Evolutionary conservation across 495 filamentous ascomycete species (phyloP).

Genomic region (Friedmanniomyces endolithicus): DNA sequence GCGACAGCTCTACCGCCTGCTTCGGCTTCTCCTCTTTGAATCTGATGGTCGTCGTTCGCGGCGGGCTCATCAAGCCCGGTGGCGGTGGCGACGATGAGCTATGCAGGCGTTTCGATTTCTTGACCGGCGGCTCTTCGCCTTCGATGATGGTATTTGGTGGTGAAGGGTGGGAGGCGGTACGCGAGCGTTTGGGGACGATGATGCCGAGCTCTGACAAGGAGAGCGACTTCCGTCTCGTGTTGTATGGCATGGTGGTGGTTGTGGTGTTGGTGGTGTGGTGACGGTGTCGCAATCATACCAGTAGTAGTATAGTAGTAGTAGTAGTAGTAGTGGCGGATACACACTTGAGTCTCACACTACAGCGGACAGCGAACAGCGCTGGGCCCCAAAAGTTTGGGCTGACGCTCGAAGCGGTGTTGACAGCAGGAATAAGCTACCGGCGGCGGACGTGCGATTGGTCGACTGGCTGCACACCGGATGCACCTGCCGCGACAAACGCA

Average conservation of each 20-base stretch:
- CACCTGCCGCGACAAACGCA: too few species aligned
- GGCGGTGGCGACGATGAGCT: conserved; percentile 31
- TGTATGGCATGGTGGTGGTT: conserved; percentile 64
- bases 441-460: too few species aligned
- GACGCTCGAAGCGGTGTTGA: too few species aligned
- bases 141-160: conserved; percentile 45
- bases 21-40: conserved; percentile 36
- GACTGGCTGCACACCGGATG: too few species aligned
- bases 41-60: conserved; percentile 29
- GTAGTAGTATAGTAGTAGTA: not conserved
- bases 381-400: too few species aligned
- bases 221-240: conserved; percentile 92
- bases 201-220: conserved; percentile 90
- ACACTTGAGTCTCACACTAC: not conserved
- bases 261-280: not conserved
- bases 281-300: not conserved
- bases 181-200: conserved; percentile 67
- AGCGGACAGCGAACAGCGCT: too few species aligned
- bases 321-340: not conserved
- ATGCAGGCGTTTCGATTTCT: conserved; percentile 80
- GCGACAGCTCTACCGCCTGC: conserved; percentile 56
- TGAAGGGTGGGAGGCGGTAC: conserved; percentile 44
- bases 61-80: conserved; percentile 32
- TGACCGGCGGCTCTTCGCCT: conserved; percentile 52
- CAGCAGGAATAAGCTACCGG: too few species aligned